Evolutionary conservation across 2,329 filamentous ascomycete species (phyloP).

Genomic region (Sporothrix brunneoviolacea): DNA sequence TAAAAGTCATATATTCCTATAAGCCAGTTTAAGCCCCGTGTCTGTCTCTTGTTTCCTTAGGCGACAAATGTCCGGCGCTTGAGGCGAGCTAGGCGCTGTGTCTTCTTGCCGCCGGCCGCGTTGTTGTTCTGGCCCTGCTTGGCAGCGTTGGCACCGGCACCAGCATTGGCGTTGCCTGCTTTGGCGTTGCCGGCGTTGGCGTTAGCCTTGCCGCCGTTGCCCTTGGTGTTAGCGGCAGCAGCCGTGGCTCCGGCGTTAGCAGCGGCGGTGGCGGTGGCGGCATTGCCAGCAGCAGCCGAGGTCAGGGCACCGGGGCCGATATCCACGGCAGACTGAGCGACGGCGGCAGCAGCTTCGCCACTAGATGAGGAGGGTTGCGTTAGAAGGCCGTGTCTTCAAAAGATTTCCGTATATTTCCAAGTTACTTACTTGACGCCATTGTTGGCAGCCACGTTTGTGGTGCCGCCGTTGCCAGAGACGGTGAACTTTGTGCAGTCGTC

Average conservation of each 20-base stretch:
- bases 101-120: slow-evolving; percentile 8
- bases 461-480: slow-evolving; percentile 25
- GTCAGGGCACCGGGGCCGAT: slow-evolving; percentile 21
- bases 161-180: slow-evolving; percentile 9
- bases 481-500: slow-evolving; percentile 40
- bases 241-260: slow-evolving; percentile 16
- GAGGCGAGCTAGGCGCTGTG: slow-evolving; percentile 18
- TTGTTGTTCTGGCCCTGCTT: slow-evolving; percentile 11
- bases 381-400: background rate
- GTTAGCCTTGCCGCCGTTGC: slow-evolving; percentile 14
- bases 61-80: slow-evolving; percentile 19
- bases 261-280: slow-evolving; percentile 12
- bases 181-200: slow-evolving; percentile 8
- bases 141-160: too few relatives aligned
- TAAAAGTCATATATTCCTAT: background rate
- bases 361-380: background rate
- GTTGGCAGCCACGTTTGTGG: slow-evolving; percentile 24
- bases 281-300: slow-evolving; percentile 12
- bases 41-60: slow-evolving; percentile 5
- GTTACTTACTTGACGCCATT: slow-evolving; percentile 22
- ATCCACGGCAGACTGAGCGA: slow-evolving; percentile 21
- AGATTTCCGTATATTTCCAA: too few relatives aligned
- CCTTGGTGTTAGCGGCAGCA: slow-evolving; percentile 15
- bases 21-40: background rate
- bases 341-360: slow-evolving; percentile 20